Base-by-base conservation (phyloP, 768 basidiomycete genomes). In the Mycena haematopus region DNA sequence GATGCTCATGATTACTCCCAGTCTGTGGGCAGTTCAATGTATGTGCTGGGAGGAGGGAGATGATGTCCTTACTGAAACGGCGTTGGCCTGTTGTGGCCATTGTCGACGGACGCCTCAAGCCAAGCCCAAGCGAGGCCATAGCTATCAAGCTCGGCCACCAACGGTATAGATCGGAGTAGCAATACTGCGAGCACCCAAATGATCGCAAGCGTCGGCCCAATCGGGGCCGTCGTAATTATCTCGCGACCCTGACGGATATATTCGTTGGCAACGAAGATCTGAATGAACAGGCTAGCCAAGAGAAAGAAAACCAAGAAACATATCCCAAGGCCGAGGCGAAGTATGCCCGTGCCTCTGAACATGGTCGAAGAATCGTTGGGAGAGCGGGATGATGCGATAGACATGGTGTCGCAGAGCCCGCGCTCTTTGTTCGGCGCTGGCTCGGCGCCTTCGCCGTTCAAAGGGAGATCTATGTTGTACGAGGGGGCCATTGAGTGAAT, bases 51-150 rank as follows among this genome's bases (percentile, higher is more conserved):
- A 2, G 27, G 17, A 33, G 8, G 35, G 33, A 29, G 25, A 24
- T 54, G 14, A n/a, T 10, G 27, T 17, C 38, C 63, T 59, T n/a
- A 67, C 62, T 64, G 66, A 45, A 60, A 63, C 3, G 66, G 62
- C 2, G 62, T 67, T 11, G 63, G 63, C 14, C 66, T 50, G 46
- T 67, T 57, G 31, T 57, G 62, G 3, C 62, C 60, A n/a, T 44
- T 58, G 52, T 64, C 52, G 24, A 27, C 55, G 6, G 63, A 64
- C 3, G 63, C 62, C 6, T 22, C 25, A n/a, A 67, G 57, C 65
- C 65, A 67, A 6, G 53, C 29, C 62, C 65, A 60, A 1, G 65
- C 61, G 29, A 67, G 62, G 4, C 62, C 52, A 38, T 67, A 67
- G 47, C 58, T 29, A 19, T 60, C 42, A 11, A 63, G 51, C 0